Conservation (phyloP, 306 rosid genomes). For the Crotalaria pallida region DNA sequence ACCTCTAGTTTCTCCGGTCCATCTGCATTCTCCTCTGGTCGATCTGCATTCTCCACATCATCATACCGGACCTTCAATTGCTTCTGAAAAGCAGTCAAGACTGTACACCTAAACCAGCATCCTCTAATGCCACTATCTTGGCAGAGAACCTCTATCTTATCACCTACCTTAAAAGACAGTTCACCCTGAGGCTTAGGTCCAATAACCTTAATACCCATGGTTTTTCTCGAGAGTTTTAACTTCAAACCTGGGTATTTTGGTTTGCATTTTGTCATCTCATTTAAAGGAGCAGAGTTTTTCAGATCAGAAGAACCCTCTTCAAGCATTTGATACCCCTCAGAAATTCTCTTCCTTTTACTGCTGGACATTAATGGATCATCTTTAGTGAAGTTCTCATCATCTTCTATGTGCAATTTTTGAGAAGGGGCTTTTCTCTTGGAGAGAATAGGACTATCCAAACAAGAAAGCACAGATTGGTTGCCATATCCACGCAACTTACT, state of each 20-base stretch:
- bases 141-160: slow-evolving; percentile 64
- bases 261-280: slow-evolving; percentile 29
- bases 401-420: slow-evolving; percentile 28
- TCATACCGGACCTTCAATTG: slow-evolving; percentile 62
- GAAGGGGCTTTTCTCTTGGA: slow-evolving; percentile 38
- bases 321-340: slow-evolving; percentile 30
- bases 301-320: slow-evolving; percentile 35
- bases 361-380: slow-evolving; percentile 36
- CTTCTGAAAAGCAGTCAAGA: slow-evolving; percentile 44
- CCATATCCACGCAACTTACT: slow-evolving; percentile 62
- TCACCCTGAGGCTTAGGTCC: slow-evolving; percentile 30
- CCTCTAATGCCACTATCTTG: slow-evolving; percentile 88
- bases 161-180: slow-evolving; percentile 41
- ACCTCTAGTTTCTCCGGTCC: slow-evolving; percentile 58
- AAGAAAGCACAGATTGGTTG: slow-evolving; percentile 56
- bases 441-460: slow-evolving; percentile 30
- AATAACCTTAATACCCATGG: slow-evolving; percentile 33
- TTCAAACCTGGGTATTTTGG: slow-evolving; percentile 53
- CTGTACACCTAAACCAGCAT: slow-evolving; percentile 83
- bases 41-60: slow-evolving; percentile 56
- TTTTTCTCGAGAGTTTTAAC: slow-evolving; percentile 47
- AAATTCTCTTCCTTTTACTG: slow-evolving; percentile 40
- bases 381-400: slow-evolving; percentile 36
- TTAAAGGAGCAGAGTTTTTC: slow-evolving; percentile 17
- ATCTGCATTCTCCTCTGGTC: slow-evolving; percentile 40